phyloP scores from a whole-genome alignment of 2,329 filamentous ascomycete genomes.

The Colletotrichum kahawae region DNA sequence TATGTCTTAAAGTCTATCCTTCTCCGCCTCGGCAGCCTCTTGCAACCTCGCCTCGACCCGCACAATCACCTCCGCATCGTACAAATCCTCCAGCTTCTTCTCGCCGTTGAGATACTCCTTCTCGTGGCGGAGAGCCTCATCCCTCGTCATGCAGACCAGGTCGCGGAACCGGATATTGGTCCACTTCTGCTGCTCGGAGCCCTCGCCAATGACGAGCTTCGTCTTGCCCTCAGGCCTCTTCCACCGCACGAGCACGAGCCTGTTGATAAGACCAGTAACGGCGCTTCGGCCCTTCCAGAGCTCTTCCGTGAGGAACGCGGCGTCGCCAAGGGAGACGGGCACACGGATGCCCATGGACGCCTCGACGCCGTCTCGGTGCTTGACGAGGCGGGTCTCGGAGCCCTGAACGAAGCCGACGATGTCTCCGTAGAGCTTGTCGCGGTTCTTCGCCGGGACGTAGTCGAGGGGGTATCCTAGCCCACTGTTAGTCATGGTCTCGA shows the following conservation, averaged over 20 bases:
- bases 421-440: constrained; percentile 91
- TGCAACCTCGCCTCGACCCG: constrained; percentile 69
- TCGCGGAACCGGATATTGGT: constrained; percentile 73
- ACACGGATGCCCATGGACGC: constrained; percentile 74
- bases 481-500: not conserved
- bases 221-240: constrained; percentile 65
- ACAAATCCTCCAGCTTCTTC: constrained; percentile 74
- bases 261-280: constrained; percentile 80
- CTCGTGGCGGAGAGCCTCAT: constrained; percentile 83
- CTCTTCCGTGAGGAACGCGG: constrained; percentile 89
- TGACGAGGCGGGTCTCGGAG: constrained; percentile 72
- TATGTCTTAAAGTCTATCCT: constrained; percentile 41
- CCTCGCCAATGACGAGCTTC: constrained; percentile 64
- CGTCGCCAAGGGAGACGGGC: constrained; percentile 78
- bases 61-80: constrained; percentile 70
- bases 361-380: constrained; percentile 12
- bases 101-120: constrained; percentile 76
- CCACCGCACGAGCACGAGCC: constrained; percentile 85
- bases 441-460: constrained; percentile 78
- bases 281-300: constrained; percentile 84
- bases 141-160: constrained; percentile 90
- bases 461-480: constrained; percentile 81
- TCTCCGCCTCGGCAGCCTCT: constrained; percentile 70
- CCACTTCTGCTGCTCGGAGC: constrained; percentile 76
- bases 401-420: constrained; percentile 79